Conservation (phyloP, 179 eudicot species). For the Actinidia polygama region DNA sequence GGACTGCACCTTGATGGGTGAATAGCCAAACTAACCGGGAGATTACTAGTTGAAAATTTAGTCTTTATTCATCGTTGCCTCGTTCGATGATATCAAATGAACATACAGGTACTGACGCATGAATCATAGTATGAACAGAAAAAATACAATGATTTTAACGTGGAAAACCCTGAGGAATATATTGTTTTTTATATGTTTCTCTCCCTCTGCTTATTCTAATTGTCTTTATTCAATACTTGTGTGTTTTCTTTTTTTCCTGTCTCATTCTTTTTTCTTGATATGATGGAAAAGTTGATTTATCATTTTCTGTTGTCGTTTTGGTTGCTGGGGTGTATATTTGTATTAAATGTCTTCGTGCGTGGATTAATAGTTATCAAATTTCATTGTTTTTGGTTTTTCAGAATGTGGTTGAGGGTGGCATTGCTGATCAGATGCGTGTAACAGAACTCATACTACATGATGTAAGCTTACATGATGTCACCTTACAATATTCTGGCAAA, state of each 20-base stretch:
- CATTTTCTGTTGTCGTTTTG: slow-evolving; percentile 8
- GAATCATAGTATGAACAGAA: too few species aligned
- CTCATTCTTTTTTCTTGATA: neutral
- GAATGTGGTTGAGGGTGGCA: slow-evolving; percentile 90
- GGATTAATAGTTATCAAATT: neutral
- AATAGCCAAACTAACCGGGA: too few species aligned
- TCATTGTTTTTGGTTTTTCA: slow-evolving; percentile 34
- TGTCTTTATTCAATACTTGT: too few species aligned
- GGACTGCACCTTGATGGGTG: too few species aligned
- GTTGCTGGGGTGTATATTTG: neutral
- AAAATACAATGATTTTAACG: too few species aligned
- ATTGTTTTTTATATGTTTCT: too few species aligned
- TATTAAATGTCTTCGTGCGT: neutral
- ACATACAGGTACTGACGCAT: too few species aligned
- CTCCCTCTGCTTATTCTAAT: too few species aligned
- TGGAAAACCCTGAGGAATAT: too few species aligned
- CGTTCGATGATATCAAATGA: too few species aligned
- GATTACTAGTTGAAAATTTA: too few species aligned
- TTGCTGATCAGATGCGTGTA: slow-evolving; percentile 88
- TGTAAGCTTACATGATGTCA: slow-evolving; percentile 47
- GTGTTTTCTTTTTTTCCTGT: neutral
- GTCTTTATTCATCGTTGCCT: too few species aligned
- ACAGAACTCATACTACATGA: slow-evolving; percentile 85
- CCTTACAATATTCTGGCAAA: neutral
- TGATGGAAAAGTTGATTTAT: neutral